Percentiles rank a stretch among this genome's conserved stretches.
Evolutionary conservation across 345 rosid genomes (phyloP).

Genomic region (Trapa bicornis): DNA sequence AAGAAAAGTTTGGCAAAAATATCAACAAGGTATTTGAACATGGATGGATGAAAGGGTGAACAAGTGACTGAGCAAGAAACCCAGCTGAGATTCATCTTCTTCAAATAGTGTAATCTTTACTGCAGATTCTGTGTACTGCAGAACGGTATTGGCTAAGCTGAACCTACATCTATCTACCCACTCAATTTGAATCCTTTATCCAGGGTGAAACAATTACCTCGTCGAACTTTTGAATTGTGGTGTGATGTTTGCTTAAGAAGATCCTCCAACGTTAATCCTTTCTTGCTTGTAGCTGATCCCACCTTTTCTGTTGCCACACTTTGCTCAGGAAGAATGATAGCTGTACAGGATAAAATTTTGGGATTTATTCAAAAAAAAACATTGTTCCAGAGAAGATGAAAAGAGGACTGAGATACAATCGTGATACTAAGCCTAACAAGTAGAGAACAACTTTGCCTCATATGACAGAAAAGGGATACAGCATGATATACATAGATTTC

Average conservation of each 20-base stretch:
- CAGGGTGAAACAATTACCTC: slow-evolving; percentile 24
- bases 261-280: slow-evolving; percentile 76
- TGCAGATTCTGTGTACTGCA: not conserved
- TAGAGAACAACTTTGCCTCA: not conserved
- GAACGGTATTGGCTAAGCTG: not conserved
- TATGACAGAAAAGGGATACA: not conserved
- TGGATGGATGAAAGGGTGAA: not conserved
- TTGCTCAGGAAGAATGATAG: slow-evolving; percentile 83
- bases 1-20: slow-evolving; percentile 8
- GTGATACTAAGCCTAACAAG: slow-evolving; percentile 3
- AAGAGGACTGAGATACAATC: not conserved
- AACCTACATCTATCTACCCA: too few relatives aligned
- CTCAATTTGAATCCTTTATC: not conserved
- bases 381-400: not conserved
- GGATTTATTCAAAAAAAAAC: not conserved
- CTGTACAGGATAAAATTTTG: slow-evolving; percentile 21
- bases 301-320: slow-evolving; percentile 66
- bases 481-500: not conserved
- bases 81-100: not conserved
- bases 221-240: slow-evolving; percentile 74
- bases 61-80: not conserved
- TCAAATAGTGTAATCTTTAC: not conserved
- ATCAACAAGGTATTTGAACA: not conserved
- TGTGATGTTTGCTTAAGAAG: slow-evolving; percentile 78
- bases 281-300: slow-evolving; percentile 79